Percentiles rank a stretch among this genome's conserved stretches.
These are phyloP conservation scores for Lactifluus echinatus DNA, from an alignment of 768 basidiomycete genomes.

Conservation along the genomic window DNA sequence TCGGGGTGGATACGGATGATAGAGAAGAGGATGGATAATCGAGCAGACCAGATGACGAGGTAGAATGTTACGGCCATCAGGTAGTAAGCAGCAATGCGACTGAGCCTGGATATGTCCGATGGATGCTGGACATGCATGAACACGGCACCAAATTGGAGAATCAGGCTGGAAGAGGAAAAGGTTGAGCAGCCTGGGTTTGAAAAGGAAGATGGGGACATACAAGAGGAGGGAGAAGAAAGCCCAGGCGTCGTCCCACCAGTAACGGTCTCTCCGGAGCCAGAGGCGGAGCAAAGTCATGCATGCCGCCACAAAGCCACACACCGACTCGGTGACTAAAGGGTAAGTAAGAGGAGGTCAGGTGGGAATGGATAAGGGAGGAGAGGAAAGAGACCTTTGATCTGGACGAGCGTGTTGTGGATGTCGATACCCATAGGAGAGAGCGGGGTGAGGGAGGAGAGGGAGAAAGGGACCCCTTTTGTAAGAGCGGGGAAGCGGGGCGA, in stretches of 20 bases:
- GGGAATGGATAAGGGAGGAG: no score
- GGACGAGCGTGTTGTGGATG: slow-evolving; percentile 15
- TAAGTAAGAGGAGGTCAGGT: not conserved
- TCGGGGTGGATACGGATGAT: slow-evolving; percentile 44
- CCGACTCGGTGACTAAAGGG: slow-evolving; percentile 22
- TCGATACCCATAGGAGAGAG: slow-evolving; percentile 16
- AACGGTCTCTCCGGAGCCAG: slow-evolving; percentile 22
- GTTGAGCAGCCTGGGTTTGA: not conserved
- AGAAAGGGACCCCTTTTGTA: not conserved
- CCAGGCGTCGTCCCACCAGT: slow-evolving; percentile 26
- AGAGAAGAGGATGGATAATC: slow-evolving; percentile 46
- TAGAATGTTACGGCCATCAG: slow-evolving; percentile 26
- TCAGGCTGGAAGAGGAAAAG: slow-evolving; percentile 5
- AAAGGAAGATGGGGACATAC: not conserved
- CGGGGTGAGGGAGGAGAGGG: not conserved
- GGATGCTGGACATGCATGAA: slow-evolving; percentile 24
- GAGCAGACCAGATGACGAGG: slow-evolving; percentile 28
- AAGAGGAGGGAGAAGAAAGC: slow-evolving; percentile 23
- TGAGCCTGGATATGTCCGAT: slow-evolving; percentile 16
- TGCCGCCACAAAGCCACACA: slow-evolving; percentile 23
- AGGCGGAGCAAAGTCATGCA: slow-evolving; percentile 22
- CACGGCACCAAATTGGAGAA: slow-evolving; percentile 22
- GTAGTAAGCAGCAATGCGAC: slow-evolving; percentile 24
- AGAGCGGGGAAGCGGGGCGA: not conserved
- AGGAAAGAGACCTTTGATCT: slow-evolving; percentile 12